Evolutionary conservation across 345 rosid species (phyloP), one percentile per base, ranked within the genome.

Genomic region (Pistacia vera): DNA sequence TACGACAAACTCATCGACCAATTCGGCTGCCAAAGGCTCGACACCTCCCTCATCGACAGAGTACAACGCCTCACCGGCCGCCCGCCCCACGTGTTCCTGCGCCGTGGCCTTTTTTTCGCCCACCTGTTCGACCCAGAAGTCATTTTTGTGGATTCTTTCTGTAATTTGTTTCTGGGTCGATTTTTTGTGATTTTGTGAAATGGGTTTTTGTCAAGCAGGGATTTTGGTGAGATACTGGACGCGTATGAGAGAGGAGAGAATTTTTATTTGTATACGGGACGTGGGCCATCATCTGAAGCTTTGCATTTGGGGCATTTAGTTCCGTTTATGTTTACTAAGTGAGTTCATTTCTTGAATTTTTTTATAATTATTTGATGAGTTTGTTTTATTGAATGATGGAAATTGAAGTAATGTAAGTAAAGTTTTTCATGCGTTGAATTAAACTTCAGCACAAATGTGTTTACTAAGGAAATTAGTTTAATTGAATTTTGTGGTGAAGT

Each of bases 261-360:
- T 77, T 96, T 93, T 75, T 96, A 96, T 82, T 81, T 96, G 36
- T 96, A 93, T 65, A 93, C 99, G 1, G 97, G 99, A 8, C 80
- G 99, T 75, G 98, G 99, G 20, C 99, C 99, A 30, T 96, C 99
- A 48, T 96, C 99, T 25, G 97, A 91, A 82, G 92, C 99, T 72
- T 68, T 93, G 82, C 98, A 96, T 80, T 77, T 96, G 62, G 98
- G 99, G 10, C 97, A 96, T 81, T 88, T 96, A 81, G 72, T 96
- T 75, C 99, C 99, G 22, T 96, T 93, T 78, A 92, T 96, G 99
- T 96, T 93, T 75, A 93, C 99, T 67, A 93, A 92, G 98, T 93
- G 33, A 86, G 86, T 73, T 14, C 2, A n/a, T 57, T 68, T 44
- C 36, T 72, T 22, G 0, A 14, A 48, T 36, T 62, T 57, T 6